These are phyloP conservation scores for Rhododendron simsii DNA, from an alignment of 148 eudicot species.

Conservation along the genomic window DNA sequence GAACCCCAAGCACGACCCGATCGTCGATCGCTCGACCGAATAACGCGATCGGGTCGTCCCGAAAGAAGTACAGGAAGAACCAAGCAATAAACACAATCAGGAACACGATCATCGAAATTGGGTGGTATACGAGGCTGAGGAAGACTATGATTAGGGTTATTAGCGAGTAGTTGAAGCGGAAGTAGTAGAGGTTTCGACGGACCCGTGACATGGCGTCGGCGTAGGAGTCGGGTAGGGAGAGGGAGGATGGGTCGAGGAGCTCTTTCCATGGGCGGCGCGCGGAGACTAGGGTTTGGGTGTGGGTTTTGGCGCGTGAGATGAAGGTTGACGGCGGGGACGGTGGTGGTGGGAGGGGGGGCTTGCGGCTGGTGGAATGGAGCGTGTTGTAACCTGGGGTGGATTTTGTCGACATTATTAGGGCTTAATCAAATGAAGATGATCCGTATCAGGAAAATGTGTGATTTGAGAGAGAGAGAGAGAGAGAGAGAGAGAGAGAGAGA, in stretches of 20 bases:
- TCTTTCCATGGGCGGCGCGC: conserved; percentile 60
- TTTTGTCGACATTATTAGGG: conserved; percentile 9
- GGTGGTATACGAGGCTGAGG: conserved; percentile 61
- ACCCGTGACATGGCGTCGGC: conserved; percentile 38
- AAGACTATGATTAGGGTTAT: conserved; percentile 42
- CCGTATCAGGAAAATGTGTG: neutral
- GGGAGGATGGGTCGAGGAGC: conserved; percentile 39
- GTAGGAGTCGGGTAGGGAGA: conserved; percentile 52
- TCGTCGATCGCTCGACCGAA: conserved; percentile 37
- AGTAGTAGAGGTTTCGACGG: conserved; percentile 53
- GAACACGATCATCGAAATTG: conserved; percentile 65
- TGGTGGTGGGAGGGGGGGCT: neutral
- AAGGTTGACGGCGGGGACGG: conserved; percentile 19
- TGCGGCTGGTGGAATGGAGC: conserved; percentile 23
- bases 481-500: neutral
- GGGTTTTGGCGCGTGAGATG: conserved; percentile 35
- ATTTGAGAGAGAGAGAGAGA: neutral
- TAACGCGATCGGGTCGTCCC: conserved; percentile 36
- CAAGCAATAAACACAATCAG: conserved; percentile 39
- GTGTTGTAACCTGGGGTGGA: conserved; percentile 28
- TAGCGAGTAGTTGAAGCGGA: conserved; percentile 64
- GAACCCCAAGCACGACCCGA: conserved; percentile 33
- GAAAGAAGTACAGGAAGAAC: conserved; percentile 46
- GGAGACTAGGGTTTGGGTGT: conserved; percentile 33
- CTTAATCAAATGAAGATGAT: neutral